phyloP scores from a whole-genome alignment of 164 flowering plant species.

The Nymphaea thermarum region DNA sequence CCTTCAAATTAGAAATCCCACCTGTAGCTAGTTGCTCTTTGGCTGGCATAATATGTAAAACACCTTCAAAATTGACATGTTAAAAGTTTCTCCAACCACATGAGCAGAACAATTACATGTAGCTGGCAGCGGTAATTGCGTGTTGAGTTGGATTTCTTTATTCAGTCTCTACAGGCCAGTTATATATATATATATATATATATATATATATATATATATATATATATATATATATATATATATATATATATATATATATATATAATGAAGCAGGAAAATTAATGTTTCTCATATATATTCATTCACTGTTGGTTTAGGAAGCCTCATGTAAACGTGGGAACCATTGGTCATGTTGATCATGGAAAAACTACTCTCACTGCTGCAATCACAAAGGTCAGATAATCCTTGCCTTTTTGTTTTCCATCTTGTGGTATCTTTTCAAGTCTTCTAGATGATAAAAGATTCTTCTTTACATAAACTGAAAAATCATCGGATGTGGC shows the following conservation, averaged over 20 bases:
- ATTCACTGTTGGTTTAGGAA: conserved; percentile 37
- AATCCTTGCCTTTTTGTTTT: not conserved
- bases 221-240: too few relatives aligned
- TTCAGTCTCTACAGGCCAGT: not conserved
- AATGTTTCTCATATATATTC: not conserved
- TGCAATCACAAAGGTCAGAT: conserved; percentile 77
- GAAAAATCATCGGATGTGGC: not conserved
- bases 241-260: not conserved
- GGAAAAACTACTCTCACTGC: conserved; percentile 97
- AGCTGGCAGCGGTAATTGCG: too few relatives aligned
- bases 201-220: not conserved
- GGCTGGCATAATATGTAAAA: too few relatives aligned
- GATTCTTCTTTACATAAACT: not conserved
- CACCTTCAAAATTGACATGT: too few relatives aligned
- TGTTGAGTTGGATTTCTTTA: not conserved
- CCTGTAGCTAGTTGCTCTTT: too few relatives aligned
- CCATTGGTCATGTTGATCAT: conserved; percentile 98
- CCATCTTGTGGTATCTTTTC: not conserved
- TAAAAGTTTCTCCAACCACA: too few relatives aligned
- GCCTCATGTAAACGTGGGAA: conserved; percentile 93
- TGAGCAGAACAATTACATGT: too few relatives aligned
- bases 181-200: not conserved
- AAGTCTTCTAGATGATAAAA: not conserved
- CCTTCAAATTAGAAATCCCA: too few relatives aligned
- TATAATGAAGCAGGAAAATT: not conserved